phyloP scores from a whole-genome alignment of 768 basidiomycete genomes.

The Ramaria rubella region DNA sequence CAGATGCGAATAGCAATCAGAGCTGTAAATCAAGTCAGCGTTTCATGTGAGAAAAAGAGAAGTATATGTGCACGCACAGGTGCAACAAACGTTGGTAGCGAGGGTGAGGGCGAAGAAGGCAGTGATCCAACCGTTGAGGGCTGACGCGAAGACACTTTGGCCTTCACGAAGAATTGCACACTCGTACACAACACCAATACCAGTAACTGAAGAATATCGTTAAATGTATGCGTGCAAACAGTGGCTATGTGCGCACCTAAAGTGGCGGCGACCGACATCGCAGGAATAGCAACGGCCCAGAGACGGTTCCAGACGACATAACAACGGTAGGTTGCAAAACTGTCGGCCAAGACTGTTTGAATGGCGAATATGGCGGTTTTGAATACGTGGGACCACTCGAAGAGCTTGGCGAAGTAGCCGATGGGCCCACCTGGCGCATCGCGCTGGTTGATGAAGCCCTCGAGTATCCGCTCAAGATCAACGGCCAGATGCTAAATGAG shows the following conservation, averaged over 20 bases:
- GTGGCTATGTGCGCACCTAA: not conserved
- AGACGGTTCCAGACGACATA: conserved; percentile 30
- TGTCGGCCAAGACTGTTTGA: conserved; percentile 35
- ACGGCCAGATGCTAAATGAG: conserved; percentile 30
- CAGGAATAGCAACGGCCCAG: conserved; percentile 14
- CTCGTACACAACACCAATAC: conserved; percentile 6
- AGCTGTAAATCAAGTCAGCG: conserved; percentile 11
- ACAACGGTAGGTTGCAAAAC: conserved; percentile 28
- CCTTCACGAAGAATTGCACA: conserved; percentile 5
- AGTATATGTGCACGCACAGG: conserved; percentile 19
- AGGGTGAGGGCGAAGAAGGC: conserved; percentile 35
- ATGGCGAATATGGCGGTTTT: conserved; percentile 31
- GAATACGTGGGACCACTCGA: conserved; percentile 32
- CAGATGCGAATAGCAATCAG: conserved; percentile 32
- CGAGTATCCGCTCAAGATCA: conserved; percentile 30
- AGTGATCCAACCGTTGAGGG: conserved; percentile 33
- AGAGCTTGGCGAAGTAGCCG: conserved; percentile 29
- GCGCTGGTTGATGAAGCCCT: conserved; percentile 28
- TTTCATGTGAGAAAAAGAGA: not conserved
- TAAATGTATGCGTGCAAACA: not conserved
- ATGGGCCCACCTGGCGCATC: conserved; percentile 17
- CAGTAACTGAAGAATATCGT: not conserved
- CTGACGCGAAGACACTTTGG: conserved; percentile 26
- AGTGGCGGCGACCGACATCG: conserved; percentile 7
- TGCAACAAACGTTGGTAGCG: conserved; percentile 33